Evolutionary conservation across 192 early-diverging fungal species (phyloP).

Genomic region (Coemansia aciculifera): DNA sequence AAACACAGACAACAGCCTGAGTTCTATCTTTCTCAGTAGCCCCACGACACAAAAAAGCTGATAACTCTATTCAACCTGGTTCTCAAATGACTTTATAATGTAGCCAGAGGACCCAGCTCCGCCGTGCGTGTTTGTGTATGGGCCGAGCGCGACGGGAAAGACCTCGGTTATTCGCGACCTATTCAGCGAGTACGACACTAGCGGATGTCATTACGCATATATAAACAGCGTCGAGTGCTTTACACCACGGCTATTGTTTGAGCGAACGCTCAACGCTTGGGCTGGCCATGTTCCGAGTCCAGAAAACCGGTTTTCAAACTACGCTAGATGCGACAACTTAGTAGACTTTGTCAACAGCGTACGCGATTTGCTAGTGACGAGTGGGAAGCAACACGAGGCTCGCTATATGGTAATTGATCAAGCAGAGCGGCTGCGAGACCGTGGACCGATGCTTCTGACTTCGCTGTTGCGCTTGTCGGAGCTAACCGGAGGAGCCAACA

Average conservation of each 20-base stretch:
- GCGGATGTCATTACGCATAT: constrained; percentile 41
- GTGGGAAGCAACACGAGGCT: constrained; percentile 9
- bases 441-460: constrained; percentile 65
- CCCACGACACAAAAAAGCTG: not conserved
- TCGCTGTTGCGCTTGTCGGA: constrained; percentile 71
- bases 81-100: not conserved
- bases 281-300: constrained; percentile 50
- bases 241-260: constrained; percentile 75
- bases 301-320: constrained; percentile 54
- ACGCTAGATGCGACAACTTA: constrained; percentile 63
- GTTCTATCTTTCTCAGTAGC: not conserved
- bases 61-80: not conserved
- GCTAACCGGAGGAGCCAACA: constrained; percentile 55
- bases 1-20: not conserved
- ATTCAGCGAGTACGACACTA: constrained; percentile 31
- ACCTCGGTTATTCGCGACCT: constrained; percentile 52
- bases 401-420: constrained; percentile 71
- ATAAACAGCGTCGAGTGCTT: constrained; percentile 78
- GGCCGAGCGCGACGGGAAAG: constrained; percentile 62
- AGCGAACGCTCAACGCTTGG: constrained; percentile 71
- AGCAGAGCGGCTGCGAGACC: constrained; percentile 76
- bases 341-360: constrained; percentile 67
- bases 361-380: constrained; percentile 17
- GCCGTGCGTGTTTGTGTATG: constrained; percentile 58
- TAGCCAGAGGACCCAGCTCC: constrained; percentile 40